Conservation (phyloP, 768 basidiomycete genomes). For the Mycena leptocephala region DNA sequence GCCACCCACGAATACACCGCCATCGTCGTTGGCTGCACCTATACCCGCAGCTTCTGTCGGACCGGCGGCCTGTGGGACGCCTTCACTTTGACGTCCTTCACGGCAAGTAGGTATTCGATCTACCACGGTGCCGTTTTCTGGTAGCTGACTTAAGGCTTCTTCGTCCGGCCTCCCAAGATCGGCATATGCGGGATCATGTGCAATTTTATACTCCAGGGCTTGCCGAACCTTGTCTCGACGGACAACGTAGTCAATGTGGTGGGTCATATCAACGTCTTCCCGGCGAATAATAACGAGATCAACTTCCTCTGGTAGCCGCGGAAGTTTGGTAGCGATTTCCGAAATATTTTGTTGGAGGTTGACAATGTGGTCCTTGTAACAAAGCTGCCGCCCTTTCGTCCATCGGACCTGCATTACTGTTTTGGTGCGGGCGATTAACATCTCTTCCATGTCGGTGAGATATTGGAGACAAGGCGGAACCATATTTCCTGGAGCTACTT, state of each 20-base stretch:
- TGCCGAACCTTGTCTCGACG: no score
- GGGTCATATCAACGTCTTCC: conserved; percentile 5
- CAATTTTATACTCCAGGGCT: no score
- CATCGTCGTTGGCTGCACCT: background rate
- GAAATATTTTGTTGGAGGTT: conserved; percentile 26
- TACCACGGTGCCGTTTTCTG: conserved; percentile 13
- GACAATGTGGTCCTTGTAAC: conserved; percentile 32
- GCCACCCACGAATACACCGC: background rate
- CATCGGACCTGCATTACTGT: conserved; percentile 33
- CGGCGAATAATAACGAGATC: conserved; percentile 32
- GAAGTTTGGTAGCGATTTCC: conserved; percentile 14
- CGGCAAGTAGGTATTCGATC: conserved; percentile 17
- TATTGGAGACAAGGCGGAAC: background rate
- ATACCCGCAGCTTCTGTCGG: conserved; percentile 20
- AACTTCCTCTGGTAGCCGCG: conserved; percentile 21
- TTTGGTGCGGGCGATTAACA: conserved; percentile 19
- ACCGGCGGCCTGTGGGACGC: background rate
- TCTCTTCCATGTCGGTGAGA: conserved; percentile 22
- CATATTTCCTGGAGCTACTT: background rate
- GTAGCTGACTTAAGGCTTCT: no score
- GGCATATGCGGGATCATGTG: no score
- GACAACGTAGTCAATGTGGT: no score
- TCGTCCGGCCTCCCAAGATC: no score
- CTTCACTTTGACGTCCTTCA: background rate
- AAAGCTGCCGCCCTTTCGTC: conserved; percentile 27